Evolutionary conservation across 2,329 filamentous ascomycete genomes (phyloP), one percentile per base, ranked within the genome.

Genomic region (Pseudogymnoascus sp.): DNA sequence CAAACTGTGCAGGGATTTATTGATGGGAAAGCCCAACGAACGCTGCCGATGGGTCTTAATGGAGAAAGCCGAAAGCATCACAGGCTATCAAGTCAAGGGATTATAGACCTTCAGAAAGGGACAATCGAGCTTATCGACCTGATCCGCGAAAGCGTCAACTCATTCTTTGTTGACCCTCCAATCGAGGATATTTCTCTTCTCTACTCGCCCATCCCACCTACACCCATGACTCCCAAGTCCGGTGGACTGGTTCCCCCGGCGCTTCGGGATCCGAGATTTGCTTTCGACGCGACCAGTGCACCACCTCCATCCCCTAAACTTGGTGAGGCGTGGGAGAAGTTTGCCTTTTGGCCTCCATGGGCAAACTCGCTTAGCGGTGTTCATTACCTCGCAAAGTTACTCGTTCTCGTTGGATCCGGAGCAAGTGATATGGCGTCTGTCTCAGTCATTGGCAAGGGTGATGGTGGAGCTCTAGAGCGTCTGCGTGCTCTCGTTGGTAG

Each of bases 281-380:
- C 86, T 61, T 84, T 96, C 63, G 91, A 96, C 69, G 80, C 84
- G 0, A 88, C 83, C 69, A 91, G 89, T 64, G 77, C 90, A 2
- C 92, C 91, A 1, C 85, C 86, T 9, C 86, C 87, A 1, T 90
- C 89, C 0, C 90, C 91, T 0, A 89, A 82, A 67, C 83, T 83
- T 47, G 93, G 92, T 5, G 91, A 96, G 68, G 77, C 87, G 0
- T 97, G 91, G 91, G 94, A 97, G 70, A 88, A 93, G 75, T 85
- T 94, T 73, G 93, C 92, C 0, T 99, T 97, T 74, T 97, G 93
- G 92, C 92, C 93, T 3, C 94, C 93, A 0, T 88, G 89, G 75
- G 89, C 91, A 1, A 97, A 97, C 70, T 92, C 92, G 0, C 77
- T 97, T 22, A 95, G 91, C 62, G 93, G 90, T n/a, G 90, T 93